These are phyloP conservation scores for Cucurbitaria berberidis DNA, from an alignment of 2,329 filamentous ascomycete genomes.

Conservation along the genomic window DNA sequence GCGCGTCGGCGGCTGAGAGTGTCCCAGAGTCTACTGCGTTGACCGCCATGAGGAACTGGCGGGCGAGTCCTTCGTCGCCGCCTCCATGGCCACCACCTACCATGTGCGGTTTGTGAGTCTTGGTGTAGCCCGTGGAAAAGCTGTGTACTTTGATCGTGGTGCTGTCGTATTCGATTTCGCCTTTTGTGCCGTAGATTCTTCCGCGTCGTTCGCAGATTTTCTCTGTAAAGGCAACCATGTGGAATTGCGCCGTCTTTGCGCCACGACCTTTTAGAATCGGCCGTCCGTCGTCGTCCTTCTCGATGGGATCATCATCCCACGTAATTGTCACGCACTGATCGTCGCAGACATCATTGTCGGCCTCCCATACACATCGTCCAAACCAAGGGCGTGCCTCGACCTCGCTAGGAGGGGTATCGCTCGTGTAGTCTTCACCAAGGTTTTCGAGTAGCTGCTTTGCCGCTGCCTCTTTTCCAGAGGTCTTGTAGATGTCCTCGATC, in stretches of 20 bases:
- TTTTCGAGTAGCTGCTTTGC: slow-evolving; percentile 56
- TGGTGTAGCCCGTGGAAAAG: slow-evolving; percentile 66
- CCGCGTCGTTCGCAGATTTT: slow-evolving; percentile 86
- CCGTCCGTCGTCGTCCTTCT: slow-evolving; percentile 17
- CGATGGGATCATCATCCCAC: slow-evolving; percentile 75
- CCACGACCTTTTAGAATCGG: slow-evolving; percentile 52
- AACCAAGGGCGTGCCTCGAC: slow-evolving; percentile 70
- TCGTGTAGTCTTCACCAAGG: slow-evolving; percentile 62
- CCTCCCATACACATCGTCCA: slow-evolving; percentile 92
- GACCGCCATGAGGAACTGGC: slow-evolving; percentile 83
- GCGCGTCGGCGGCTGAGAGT: slow-evolving; percentile 71
- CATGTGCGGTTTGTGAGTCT: slow-evolving; percentile 65
- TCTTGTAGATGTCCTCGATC: slow-evolving; percentile 75
- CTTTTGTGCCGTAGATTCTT: slow-evolving; percentile 82
- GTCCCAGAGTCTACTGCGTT: slow-evolving; percentile 75
- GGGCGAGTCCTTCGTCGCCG: slow-evolving; percentile 78
- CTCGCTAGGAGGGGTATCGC: slow-evolving; percentile 59
- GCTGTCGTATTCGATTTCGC: slow-evolving; percentile 87
- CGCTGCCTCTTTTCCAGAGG: slow-evolving; percentile 56
- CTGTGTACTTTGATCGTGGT: slow-evolving; percentile 75
- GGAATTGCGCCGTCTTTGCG: slow-evolving; percentile 85
- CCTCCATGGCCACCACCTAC: slow-evolving; percentile 73
- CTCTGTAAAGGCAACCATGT: slow-evolving; percentile 92
- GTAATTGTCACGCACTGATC: slow-evolving; percentile 87
- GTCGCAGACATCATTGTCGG: slow-evolving; percentile 92